phyloP scores from a whole-genome alignment of 805 yeast genomes.

The Teunomyces cretensis region DNA sequence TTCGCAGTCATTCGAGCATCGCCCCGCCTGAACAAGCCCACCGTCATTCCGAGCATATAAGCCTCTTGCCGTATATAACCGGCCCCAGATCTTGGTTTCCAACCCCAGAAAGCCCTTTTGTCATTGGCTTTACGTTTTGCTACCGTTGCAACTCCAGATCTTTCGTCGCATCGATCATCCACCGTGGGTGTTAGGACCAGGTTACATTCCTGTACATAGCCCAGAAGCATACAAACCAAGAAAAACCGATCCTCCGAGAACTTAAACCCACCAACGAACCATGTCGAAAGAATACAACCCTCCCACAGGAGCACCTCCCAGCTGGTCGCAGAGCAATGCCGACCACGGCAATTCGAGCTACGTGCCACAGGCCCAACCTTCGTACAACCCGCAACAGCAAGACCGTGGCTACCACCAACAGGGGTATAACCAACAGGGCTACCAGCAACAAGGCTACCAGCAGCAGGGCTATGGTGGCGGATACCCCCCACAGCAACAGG shows the following conservation, averaged over 20 bases:
- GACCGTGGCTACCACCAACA: conserved; percentile 20
- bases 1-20: too few relatives aligned
- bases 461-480: conserved; percentile 17
- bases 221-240: not conserved
- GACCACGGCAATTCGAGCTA: conserved; percentile 9
- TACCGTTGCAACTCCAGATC: too few relatives aligned
- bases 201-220: not conserved
- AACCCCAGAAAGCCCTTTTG: too few relatives aligned
- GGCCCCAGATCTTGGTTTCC: too few relatives aligned
- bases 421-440: conserved; percentile 12
- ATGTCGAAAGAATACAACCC: conserved; percentile 16
- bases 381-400: conserved; percentile 14
- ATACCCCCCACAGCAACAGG: conserved; percentile 15
- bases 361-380: conserved; percentile 12
- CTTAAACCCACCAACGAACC: not conserved
- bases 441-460: conserved; percentile 14
- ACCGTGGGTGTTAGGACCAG: too few relatives aligned
- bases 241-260: conserved; percentile 1
- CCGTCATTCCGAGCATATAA: not conserved
- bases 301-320: conserved; percentile 30
- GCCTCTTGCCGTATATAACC: too few relatives aligned
- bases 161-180: too few relatives aligned
- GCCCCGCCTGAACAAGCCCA: too few relatives aligned
- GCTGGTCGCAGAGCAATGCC: conserved; percentile 16
- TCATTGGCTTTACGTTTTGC: too few relatives aligned